Percentiles rank a stretch among this genome's conserved stretches.
Evolutionary conservation across 2,329 filamentous ascomycete species (phyloP).

Genomic region (Pyricularia grisea): DNA sequence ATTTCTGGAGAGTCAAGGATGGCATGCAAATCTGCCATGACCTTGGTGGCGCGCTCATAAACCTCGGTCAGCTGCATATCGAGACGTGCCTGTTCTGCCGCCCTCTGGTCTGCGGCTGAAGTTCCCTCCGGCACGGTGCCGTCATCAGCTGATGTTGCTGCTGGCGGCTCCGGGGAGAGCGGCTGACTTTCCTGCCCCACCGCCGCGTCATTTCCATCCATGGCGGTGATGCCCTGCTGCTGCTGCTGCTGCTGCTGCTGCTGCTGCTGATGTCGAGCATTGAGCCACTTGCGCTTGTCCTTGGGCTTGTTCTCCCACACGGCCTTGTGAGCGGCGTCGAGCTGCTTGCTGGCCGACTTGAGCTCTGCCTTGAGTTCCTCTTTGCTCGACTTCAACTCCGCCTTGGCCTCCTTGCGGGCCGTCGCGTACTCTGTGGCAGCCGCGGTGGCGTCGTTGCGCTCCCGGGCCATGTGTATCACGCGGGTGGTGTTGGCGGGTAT

Average conservation of each 20-base stretch:
- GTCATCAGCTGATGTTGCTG: not conserved
- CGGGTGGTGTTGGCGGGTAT: not conserved
- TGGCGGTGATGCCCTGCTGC: not conserved
- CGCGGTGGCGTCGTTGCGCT: not conserved
- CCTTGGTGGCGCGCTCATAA: not conserved
- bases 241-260: not conserved
- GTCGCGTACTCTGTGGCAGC: not conserved
- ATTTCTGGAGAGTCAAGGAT: not conserved
- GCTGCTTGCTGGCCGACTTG: not conserved
- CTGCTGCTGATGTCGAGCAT: not conserved
- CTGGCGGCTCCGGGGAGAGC: not conserved
- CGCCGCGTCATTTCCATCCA: not conserved
- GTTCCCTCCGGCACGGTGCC: not conserved
- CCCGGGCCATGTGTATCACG: not conserved
- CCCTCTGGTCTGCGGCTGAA: not conserved
- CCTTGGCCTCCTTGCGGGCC: not conserved
- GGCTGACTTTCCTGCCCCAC: not conserved
- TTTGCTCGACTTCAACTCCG: not conserved
- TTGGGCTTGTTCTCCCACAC: not conserved
- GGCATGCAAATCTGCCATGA: not conserved
- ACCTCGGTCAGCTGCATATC: not conserved
- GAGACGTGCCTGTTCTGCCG: not conserved
- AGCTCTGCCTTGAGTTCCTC: not conserved
- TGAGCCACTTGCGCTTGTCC: not conserved
- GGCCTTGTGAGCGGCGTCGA: not conserved